Conservation (phyloP, 805 yeast genomes). For the Pichia nanzhaoensis region DNA sequence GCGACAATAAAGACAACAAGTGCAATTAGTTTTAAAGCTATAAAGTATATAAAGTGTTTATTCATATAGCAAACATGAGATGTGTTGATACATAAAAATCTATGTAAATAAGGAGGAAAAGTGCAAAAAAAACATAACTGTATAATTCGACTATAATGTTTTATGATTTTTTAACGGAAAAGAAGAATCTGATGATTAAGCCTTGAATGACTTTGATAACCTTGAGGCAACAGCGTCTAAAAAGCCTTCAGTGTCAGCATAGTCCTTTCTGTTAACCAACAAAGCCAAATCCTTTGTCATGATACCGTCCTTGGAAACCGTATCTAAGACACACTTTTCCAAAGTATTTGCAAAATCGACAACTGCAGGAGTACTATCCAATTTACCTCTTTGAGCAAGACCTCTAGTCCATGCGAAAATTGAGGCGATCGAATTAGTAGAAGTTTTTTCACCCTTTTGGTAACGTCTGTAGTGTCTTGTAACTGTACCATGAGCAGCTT, state of each 20-base stretch:
- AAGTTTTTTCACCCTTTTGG: conserved; percentile 76
- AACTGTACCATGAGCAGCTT: conserved; percentile 86
- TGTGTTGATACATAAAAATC: too few species aligned
- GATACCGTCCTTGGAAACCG: conserved; percentile 66
- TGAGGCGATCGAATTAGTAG: conserved; percentile 80
- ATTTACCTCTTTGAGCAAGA: conserved; percentile 70
- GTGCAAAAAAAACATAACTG: not conserved
- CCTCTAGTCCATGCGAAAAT: conserved; percentile 88
- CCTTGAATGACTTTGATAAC: conserved; percentile 18
- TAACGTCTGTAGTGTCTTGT: conserved; percentile 81
- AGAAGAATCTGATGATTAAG: not conserved
- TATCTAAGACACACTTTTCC: conserved; percentile 63
- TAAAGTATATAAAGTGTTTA: conserved; percentile 2
- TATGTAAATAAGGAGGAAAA: not conserved
- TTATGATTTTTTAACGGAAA: too few species aligned
- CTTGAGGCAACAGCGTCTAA: conserved; percentile 65
- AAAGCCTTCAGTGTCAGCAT: conserved; percentile 71
- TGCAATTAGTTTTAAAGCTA: not conserved
- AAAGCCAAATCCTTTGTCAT: conserved; percentile 82
- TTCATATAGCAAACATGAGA: conserved; percentile 6
- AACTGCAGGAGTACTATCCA: conserved; percentile 67
- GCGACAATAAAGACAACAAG: conserved; percentile 8
- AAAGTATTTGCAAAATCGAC: conserved; percentile 57
- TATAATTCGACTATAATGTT: conserved; percentile 6
- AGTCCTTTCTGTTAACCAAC: conserved; percentile 50